Conservation (phyloP, 306 rosid species). For the Aeschynomene evenia region DNA sequence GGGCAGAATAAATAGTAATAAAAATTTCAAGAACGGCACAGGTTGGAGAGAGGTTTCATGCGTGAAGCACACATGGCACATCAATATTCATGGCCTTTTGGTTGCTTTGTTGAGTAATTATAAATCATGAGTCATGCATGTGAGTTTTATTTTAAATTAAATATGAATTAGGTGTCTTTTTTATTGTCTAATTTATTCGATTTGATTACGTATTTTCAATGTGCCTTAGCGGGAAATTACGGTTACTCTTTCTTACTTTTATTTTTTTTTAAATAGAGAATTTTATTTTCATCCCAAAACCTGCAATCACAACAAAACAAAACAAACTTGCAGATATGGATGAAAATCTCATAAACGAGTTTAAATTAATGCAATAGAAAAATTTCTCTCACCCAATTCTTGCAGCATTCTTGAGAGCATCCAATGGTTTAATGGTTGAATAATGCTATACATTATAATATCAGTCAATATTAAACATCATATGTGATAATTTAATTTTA, state of each 20-base stretch:
- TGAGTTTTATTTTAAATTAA: neutral
- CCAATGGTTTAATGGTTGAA: too few relatives aligned
- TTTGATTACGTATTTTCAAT: neutral
- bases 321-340: too few relatives aligned
- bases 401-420: too few relatives aligned
- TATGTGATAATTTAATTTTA: too few relatives aligned
- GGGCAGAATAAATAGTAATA: neutral
- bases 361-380: too few relatives aligned
- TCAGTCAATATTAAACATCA: too few relatives aligned
- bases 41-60: neutral
- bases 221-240: neutral
- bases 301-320: too few relatives aligned
- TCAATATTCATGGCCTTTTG: slow-evolving; percentile 15
- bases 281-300: too few relatives aligned
- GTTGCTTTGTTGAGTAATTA: slow-evolving; percentile 15
- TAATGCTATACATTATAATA: too few relatives aligned
- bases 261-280: neutral
- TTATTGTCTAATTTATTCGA: neutral
- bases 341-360: too few relatives aligned
- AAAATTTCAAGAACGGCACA: neutral
- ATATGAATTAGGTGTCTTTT: neutral
- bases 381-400: too few relatives aligned
- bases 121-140: neutral
- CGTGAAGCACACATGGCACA: slow-evolving; percentile 19
- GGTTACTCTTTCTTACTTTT: neutral